Conservation (phyloP, 2,329 filamentous ascomycete species). For the Fusarium sp. region DNA sequence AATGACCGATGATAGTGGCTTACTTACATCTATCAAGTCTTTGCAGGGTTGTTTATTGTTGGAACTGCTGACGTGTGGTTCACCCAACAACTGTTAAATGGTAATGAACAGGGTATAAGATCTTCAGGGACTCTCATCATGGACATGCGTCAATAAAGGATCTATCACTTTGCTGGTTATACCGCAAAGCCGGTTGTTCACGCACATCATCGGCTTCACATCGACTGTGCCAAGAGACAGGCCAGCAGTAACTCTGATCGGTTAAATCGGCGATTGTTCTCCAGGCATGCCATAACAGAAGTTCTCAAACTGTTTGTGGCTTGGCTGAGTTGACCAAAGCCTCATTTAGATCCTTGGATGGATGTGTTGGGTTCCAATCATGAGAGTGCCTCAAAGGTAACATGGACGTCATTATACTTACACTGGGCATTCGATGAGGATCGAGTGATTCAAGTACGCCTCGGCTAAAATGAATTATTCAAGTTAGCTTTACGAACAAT, state of each 20-base stretch:
- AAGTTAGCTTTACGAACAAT: not conserved
- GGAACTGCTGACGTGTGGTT: not conserved
- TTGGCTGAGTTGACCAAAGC: conserved; percentile 9
- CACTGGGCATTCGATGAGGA: not conserved
- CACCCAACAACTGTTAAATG: not conserved
- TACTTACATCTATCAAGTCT: not conserved
- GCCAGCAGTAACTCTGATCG: not conserved
- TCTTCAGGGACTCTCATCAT: conserved; percentile 24
- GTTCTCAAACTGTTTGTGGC: conserved; percentile 22
- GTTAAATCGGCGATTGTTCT: not conserved
- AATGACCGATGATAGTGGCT: conserved; percentile 5
- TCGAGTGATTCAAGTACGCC: not conserved
- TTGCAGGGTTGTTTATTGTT: not conserved
- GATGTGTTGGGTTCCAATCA: conserved; percentile 32
- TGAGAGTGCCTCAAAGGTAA: conserved; percentile 16
- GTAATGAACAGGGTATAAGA: conserved; percentile 4
- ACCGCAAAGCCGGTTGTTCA: not conserved
- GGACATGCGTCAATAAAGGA: not conserved
- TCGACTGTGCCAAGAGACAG: not conserved
- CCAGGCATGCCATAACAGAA: conserved; percentile 12
- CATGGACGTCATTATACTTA: not conserved
- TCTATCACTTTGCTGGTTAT: conserved; percentile 1
- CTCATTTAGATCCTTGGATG: not conserved
- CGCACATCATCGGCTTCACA: conserved; percentile 1
- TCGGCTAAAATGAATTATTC: not conserved